Evolutionary conservation across 2,329 filamentous ascomycete genomes (phyloP), one percentile per base, ranked within the genome.

Genomic region (Ustilaginoidea virens): DNA sequence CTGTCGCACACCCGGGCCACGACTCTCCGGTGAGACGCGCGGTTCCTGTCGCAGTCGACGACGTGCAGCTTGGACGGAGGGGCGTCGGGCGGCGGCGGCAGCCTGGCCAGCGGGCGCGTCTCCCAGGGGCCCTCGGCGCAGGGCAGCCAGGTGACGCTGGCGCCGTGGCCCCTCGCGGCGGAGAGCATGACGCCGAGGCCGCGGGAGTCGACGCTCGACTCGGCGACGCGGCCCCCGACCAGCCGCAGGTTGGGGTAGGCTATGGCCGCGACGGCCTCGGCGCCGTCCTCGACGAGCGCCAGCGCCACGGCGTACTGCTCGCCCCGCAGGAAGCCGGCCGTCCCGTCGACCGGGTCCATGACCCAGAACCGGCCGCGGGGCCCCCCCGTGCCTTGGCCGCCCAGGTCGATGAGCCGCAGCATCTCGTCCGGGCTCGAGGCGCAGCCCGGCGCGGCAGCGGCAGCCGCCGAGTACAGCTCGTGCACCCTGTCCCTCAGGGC

Each of bases 291-390:
- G 3, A 76, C 47, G 36, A 77, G 48, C 3, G 66, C 63, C 13
- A 76, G 50, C 34, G 67, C 68, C 4, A 77, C 67, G 3, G 65
- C 71, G 34, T 75, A 77, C 48, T 77, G 72, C 46, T 70, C 59
- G 3, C 66, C 66, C 22, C 52, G 51, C 37, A 77, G 62, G 33
- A 74, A 77, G 0, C 69, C 66, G 11, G 63, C 65, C 1, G 72
- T 77, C 17, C 72, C 72, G 38, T 77, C 72, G 6, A 77, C 65
- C 1, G 72, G 72, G 41, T 77, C 72, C 44, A 77, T 61, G 17
- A 71, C 61, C 72, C 72, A 77, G 29, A 67, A 59, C 1, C 62
- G 51, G 0, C 58, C 51, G 3, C 48, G 32, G 7, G 29, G 31
- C 2, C 60, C 35, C 38, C 53, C 35, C 7, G 46, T 37, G 1